Conservation (phyloP, 192 early-diverging fungal genomes). For the Mortierella antarctica region DNA sequence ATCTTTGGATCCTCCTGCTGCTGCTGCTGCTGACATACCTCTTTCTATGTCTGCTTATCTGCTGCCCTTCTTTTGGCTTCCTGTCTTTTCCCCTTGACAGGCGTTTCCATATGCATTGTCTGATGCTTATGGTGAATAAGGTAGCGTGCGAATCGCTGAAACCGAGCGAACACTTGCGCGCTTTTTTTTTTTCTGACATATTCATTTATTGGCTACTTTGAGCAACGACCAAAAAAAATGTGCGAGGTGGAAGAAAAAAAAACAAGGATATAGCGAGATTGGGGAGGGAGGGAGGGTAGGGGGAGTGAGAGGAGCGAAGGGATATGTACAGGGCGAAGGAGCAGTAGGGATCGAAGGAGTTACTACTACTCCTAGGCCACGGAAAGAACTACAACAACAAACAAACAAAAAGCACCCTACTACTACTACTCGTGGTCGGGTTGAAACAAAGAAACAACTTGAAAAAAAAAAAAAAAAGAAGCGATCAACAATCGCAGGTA, state of each 20-base stretch:
- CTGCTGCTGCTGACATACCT: neutral
- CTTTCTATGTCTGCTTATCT: neutral
- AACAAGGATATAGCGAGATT: too few relatives aligned
- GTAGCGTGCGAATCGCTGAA: neutral
- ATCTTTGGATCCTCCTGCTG: too few relatives aligned
- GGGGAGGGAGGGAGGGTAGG: too few relatives aligned
- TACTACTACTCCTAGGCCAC: neutral
- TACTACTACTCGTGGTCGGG: neutral
- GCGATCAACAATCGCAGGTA: constrained; percentile 32
- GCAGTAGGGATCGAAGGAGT: neutral
- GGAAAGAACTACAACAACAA: neutral
- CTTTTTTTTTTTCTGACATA: too few relatives aligned
- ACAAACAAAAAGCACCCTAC: neutral
- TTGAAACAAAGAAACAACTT: neutral
- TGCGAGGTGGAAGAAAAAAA: neutral
- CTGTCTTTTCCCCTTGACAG: neutral
- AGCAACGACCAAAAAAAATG: neutral
- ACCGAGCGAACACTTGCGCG: too few relatives aligned
- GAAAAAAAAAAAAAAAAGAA: neutral
- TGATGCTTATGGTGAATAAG: neutral
- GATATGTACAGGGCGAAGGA: neutral
- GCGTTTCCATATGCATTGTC: too few relatives aligned
- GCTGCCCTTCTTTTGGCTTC: neutral
- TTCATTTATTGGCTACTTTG: too few relatives aligned
- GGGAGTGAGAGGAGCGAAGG: neutral